A percentile compares a stretch with the other conserved stretches of the same genome.
Conservation (phyloP, 1,284 basidiomycete species). For the Sporisorium sorghi region DNA sequence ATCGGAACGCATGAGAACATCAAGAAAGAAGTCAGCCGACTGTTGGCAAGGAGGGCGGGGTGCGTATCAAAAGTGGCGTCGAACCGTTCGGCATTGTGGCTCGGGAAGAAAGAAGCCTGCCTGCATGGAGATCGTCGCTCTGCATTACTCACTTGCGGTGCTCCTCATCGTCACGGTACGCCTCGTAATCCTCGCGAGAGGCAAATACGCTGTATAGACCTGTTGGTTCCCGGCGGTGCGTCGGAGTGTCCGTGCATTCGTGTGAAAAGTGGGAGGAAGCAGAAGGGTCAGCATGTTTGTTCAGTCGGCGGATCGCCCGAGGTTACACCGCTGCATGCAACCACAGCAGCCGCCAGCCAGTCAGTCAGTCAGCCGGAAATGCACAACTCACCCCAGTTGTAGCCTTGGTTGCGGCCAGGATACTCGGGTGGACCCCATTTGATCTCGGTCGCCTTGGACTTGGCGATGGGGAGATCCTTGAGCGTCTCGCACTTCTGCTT, state of each 20-base stretch:
- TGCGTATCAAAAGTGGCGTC: neutral
- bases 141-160: slow-evolving; percentile 60
- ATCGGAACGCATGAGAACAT: slow-evolving; percentile 4
- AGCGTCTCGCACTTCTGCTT: slow-evolving; percentile 57
- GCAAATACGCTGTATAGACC: slow-evolving; percentile 60
- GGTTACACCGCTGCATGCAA: slow-evolving; percentile 9
- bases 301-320: slow-evolving; percentile 1
- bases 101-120: neutral
- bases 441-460: slow-evolving; percentile 51
- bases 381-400: slow-evolving; percentile 54
- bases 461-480: slow-evolving; percentile 52
- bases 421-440: slow-evolving; percentile 61
- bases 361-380: too few relatives aligned
- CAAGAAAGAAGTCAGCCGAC: slow-evolving; percentile 8
- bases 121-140: neutral
- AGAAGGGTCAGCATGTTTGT: slow-evolving; percentile 1
- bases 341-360: neutral
- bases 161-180: slow-evolving; percentile 62
- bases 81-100: slow-evolving; percentile 4
- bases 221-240: slow-evolving; percentile 1
- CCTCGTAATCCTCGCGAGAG: slow-evolving; percentile 53
- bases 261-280: neutral
- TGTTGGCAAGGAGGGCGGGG: neutral
- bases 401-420: slow-evolving; percentile 57
- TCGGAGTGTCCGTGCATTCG: slow-evolving; percentile 8